Evolutionary conservation across 208 protist genomes (phyloP).

Genomic region (Acanthamoeba healyi): DNA sequence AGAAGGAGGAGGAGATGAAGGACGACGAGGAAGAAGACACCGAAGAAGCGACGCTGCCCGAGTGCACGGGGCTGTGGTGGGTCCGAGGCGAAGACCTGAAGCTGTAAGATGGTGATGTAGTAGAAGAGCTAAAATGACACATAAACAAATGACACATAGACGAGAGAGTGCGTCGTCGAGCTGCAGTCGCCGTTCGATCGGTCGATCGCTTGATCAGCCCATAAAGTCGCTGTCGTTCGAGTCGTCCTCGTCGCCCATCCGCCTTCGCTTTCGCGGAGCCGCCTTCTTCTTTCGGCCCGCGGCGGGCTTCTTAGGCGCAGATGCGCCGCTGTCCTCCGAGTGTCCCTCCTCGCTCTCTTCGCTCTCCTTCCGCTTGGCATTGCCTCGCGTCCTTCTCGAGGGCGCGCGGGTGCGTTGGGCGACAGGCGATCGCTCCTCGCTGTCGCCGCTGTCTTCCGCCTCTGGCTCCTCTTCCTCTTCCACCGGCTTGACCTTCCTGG

Average conservation of each 20-base stretch:
- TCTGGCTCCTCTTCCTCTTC: slow-evolving; percentile 39
- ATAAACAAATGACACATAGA: too few species aligned
- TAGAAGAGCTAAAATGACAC: too few species aligned
- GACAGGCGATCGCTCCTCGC: too few species aligned
- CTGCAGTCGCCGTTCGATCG: too few species aligned
- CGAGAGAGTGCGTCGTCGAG: too few species aligned
- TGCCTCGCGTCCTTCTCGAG: too few species aligned
- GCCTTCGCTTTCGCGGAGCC: neutral
- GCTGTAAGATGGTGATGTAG: too few species aligned
- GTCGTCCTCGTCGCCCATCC: neutral
- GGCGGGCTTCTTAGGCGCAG: too few species aligned
- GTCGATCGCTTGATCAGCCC: neutral
- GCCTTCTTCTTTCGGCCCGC: neutral
- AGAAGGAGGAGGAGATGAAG: neutral
- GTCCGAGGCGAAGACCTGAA: too few species aligned
- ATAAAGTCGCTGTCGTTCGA: neutral
- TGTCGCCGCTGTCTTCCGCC: neutral
- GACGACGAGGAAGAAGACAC: slow-evolving; percentile 6
- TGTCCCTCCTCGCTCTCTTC: neutral
- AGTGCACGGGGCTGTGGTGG: slow-evolving; percentile 31
- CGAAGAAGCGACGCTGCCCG: neutral
- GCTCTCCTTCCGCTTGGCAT: neutral
- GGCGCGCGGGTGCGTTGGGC: too few species aligned
- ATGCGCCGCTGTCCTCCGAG: neutral
- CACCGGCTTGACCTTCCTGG: neutral